Evolutionary conservation across 1,284 basidiomycete species (phyloP).

Genomic region (Mycena sp.): DNA sequence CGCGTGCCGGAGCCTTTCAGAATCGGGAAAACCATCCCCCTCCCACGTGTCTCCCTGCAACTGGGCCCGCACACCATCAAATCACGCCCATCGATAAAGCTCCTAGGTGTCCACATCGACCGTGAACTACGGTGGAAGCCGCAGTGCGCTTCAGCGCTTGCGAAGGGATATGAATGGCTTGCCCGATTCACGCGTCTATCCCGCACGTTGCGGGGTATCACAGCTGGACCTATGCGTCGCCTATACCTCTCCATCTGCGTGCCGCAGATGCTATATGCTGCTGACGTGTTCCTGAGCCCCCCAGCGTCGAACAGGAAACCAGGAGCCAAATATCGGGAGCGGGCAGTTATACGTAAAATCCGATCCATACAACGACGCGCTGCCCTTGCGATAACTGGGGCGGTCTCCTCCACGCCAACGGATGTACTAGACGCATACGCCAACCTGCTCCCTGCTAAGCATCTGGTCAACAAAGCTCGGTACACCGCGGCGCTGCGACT

Average conservation of each 20-base stretch:
- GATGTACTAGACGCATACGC: constrained; percentile 6
- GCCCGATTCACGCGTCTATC: constrained; percentile 30
- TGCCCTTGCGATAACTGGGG: constrained; percentile 6
- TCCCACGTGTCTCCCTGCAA: background rate
- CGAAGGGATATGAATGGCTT: constrained; percentile 35
- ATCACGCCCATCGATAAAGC: background rate
- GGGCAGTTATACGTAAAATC: background rate
- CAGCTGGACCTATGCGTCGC: constrained; percentile 24
- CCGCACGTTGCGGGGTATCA: constrained; percentile 29
- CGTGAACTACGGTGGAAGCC: constrained; percentile 27
- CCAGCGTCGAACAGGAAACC: background rate
- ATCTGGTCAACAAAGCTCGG: constrained; percentile 36
- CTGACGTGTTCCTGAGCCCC: constrained; percentile 27
- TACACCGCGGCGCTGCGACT: constrained; percentile 41
- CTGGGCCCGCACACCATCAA: background rate
- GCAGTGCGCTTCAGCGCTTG: constrained; percentile 26
- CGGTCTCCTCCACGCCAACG: constrained; percentile 7
- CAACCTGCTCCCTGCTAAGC: background rate
- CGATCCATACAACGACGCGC: constrained; percentile 7
- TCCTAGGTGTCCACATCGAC: constrained; percentile 29
- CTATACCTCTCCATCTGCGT: constrained; percentile 32
- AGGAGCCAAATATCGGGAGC: background rate
- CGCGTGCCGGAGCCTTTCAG: background rate
- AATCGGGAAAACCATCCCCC: background rate
- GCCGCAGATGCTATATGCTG: constrained; percentile 33